Evolutionary conservation across 176 grass and related monocot species (phyloP).

Genomic region (Poa pratensis): DNA sequence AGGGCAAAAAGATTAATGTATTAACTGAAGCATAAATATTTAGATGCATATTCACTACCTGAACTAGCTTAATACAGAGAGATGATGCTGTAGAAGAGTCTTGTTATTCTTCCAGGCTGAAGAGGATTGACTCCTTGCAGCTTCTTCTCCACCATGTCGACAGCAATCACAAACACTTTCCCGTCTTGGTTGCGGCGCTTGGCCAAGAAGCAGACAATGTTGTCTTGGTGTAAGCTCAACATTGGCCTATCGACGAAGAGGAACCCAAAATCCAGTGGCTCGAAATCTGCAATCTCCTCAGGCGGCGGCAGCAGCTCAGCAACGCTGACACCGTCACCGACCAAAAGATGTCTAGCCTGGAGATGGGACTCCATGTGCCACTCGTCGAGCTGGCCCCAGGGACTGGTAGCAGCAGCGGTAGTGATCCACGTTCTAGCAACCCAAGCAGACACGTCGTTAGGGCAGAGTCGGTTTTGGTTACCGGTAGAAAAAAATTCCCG

Average conservation of each 20-base stretch:
- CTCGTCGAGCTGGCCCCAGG: not conserved
- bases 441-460: not conserved
- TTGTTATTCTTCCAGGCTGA: not conserved
- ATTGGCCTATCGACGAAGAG: not conserved
- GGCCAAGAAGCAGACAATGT: not conserved
- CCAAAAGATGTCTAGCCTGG: not conserved
- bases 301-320: not conserved
- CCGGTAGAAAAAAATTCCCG: no score
- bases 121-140: not conserved
- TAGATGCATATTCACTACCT: no score
- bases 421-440: not conserved
- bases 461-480: no score
- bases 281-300: not conserved
- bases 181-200: not conserved
- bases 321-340: not conserved
- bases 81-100: not conserved
- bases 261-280: not conserved
- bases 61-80: no score
- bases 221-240: not conserved
- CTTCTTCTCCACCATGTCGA: not conserved
- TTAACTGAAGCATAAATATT: no score
- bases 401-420: not conserved
- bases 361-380: not conserved
- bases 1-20: no score
- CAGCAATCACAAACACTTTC: not conserved